These are phyloP conservation scores for Talaromyces pinophilus DNA, from an alignment of 2,329 filamentous ascomycete genomes.

Conservation along the genomic window DNA sequence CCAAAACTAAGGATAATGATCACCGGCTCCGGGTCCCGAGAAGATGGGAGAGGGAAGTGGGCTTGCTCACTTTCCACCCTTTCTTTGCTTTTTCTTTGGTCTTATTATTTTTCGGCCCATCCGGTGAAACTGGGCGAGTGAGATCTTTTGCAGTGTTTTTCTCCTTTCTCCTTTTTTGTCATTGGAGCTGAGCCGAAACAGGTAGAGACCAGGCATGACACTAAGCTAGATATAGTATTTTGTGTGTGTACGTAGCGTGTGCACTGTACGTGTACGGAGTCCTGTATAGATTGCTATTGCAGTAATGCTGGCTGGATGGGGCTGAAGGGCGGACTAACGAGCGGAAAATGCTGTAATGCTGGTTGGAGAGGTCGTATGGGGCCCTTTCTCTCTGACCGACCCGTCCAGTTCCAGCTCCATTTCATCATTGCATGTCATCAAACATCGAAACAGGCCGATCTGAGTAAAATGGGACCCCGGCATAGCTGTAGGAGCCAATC, in stretches of 20 bases:
- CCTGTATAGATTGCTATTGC: neutral
- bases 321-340: conserved; percentile 17
- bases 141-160: conserved; percentile 4
- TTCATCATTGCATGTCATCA: conserved; percentile 19
- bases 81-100: conserved; percentile 9
- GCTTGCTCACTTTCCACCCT: conserved; percentile 5
- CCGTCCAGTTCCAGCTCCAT: conserved; percentile 10
- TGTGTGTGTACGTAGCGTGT: conserved; percentile 10
- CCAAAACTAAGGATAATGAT: conserved; percentile 21
- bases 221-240: conserved; percentile 17
- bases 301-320: conserved; percentile 9
- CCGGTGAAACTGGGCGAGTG: conserved; percentile 13
- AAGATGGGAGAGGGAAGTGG: conserved; percentile 13
- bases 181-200: conserved; percentile 17
- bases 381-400: conserved; percentile 16
- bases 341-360: conserved; percentile 14
- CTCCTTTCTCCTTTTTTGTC: conserved; percentile 9
- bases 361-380: conserved; percentile 23
- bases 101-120: conserved; percentile 12
- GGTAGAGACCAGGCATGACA: conserved; percentile 16
- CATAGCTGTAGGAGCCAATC: conserved; percentile 22
- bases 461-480: conserved; percentile 13
- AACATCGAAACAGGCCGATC: conserved; percentile 20
- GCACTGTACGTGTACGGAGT: neutral
- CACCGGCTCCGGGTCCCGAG: conserved; percentile 21